Base-by-base conservation (phyloP, 2,329 filamentous ascomycete genomes). In the Cladosporium sp. region DNA sequence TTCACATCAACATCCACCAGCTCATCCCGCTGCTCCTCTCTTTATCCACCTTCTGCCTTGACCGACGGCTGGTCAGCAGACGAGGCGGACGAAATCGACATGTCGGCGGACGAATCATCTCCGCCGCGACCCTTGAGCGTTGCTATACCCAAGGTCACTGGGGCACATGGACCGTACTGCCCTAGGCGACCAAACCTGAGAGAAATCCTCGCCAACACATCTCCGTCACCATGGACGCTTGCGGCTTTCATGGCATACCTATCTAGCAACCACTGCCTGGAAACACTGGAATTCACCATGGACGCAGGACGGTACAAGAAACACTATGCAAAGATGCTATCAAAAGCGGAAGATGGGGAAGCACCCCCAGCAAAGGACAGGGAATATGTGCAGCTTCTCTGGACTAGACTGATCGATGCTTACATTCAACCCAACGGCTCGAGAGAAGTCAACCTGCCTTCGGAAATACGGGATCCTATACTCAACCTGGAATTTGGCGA, bases 271-370 rank as follows among this genome's bases (percentile, higher is more conserved):
- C 94, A 98, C 79, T 99, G 95, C 76, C 83, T 98, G 69, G 95
- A 99, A 79, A 97, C 93, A 1, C 83, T 99, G 46, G 95, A 98
- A 76, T 99, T 99, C 78, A 97, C 93, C 49, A 90, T 97, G 84
- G 95, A 97, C 77, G 91, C 94, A 26, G 91, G 93, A 66, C 87
- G 92, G 67, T 99, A 98, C 76, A 86, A 88, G 62, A 86, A 89
- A 72, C 84, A 87, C 72, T 90, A 88, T 76, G 80, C 84, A 62
- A 82, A 86, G 65, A 82, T 87, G 73, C 80, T 86, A 66, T 86
- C 86, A 64, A 77, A 81, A 76, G 72, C 77, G 72, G 66, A 68
- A n/a, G 67, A 70, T 56, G 74, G 78, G 3, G 81, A 81, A 56
- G 79, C 79, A 63, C 80, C 84, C 2, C 83, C 86, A 16, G 83